A percentile compares a stretch with the other conserved stretches of the same genome.
Conservation (phyloP, 495 filamentous ascomycete species). For the Podospora fimiseda region DNA sequence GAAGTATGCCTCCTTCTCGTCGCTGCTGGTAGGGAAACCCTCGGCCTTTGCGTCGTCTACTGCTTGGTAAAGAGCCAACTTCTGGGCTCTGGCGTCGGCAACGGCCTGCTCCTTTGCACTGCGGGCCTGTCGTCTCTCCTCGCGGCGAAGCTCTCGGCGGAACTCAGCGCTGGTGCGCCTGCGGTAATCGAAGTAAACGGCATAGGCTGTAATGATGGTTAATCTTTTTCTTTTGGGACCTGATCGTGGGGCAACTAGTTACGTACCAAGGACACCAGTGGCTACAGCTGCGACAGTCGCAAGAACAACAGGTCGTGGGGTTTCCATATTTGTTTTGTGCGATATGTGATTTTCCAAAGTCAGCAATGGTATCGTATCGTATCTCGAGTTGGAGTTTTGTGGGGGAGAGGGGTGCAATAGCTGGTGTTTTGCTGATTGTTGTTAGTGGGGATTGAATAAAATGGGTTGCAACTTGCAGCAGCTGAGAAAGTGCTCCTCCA, state of each 20-base stretch:
- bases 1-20: conserved; percentile 80
- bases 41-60: conserved; percentile 77
- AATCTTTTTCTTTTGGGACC: conserved; percentile 51
- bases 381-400: no score
- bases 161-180: conserved; percentile 82
- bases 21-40: conserved; percentile 82
- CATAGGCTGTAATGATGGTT: conserved; percentile 52
- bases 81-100: conserved; percentile 59
- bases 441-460: conserved; percentile 4
- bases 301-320: conserved; percentile 62
- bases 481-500: neutral
- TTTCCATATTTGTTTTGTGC: conserved; percentile 42
- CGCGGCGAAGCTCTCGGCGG: conserved; percentile 74
- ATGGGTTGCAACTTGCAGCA: neutral
- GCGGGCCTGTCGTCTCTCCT: conserved; percentile 68
- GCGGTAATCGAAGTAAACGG: conserved; percentile 91
- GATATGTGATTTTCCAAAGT: conserved; percentile 20
- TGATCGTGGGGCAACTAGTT: conserved; percentile 32
- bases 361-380: no score
- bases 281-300: conserved; percentile 67
- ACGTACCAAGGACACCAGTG: conserved; percentile 69
- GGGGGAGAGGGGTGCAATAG: neutral
- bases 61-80: conserved; percentile 60
- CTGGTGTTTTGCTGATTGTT: neutral
- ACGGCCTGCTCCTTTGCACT: conserved; percentile 72